A percentile compares a stretch with the other conserved stretches of the same genome.
Conservation (phyloP, 768 basidiomycete genomes). For the Podaxis sp. region DNA sequence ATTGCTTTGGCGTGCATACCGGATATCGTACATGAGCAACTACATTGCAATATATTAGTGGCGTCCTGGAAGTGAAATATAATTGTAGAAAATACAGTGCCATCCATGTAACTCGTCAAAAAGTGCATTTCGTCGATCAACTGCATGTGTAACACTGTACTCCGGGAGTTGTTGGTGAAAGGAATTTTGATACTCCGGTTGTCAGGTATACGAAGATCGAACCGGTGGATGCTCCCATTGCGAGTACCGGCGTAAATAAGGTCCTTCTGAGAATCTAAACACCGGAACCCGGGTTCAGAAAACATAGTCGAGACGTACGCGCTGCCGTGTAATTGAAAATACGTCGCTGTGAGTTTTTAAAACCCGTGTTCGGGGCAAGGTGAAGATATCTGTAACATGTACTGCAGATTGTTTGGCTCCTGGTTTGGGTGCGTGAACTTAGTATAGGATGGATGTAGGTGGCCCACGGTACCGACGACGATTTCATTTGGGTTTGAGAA, state of each 20-base stretch:
- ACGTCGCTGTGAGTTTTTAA: constrained; percentile 60
- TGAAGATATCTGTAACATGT: constrained; percentile 47
- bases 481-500: background rate
- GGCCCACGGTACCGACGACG: background rate
- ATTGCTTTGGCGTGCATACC: constrained; percentile 32
- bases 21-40: constrained; percentile 62
- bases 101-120: constrained; percentile 54
- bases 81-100: constrained; percentile 35
- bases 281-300: background rate
- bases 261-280: constrained; percentile 28
- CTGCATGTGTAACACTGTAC: constrained; percentile 52
- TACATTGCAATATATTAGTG: constrained; percentile 18
- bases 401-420: constrained; percentile 52
- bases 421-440: constrained; percentile 18
- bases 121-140: constrained; percentile 47
- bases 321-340: constrained; percentile 50
- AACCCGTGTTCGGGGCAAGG: constrained; percentile 26
- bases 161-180: constrained; percentile 26
- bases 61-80: background rate
- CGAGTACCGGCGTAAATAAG: constrained; percentile 53
- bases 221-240: constrained; percentile 53
- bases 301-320: constrained; percentile 29
- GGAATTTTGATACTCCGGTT: constrained; percentile 33
- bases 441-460: background rate
- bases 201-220: constrained; percentile 46